A percentile compares a stretch with the other conserved stretches of the same genome.
phyloP scores from a whole-genome alignment of 2,329 filamentous ascomycete species.

The Chaetomiaceae sp. region DNA sequence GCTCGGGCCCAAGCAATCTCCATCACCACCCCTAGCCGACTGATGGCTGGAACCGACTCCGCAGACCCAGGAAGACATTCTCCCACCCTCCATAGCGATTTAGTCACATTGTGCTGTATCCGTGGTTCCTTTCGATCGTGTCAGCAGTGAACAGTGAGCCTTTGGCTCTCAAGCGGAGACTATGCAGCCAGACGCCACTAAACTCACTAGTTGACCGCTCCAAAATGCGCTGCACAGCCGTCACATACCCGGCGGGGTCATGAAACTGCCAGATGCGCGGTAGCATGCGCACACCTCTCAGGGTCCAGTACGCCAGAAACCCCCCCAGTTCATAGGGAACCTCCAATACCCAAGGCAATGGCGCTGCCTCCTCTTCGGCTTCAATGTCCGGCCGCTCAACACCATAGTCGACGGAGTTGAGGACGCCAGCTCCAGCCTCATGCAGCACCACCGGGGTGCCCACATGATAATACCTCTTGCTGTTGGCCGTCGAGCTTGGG shows the following conservation, averaged over 20 bases:
- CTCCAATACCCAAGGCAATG: not conserved
- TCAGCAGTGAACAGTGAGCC: too few relatives aligned
- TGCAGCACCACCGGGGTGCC: constrained; percentile 6
- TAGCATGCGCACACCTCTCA: constrained; percentile 1
- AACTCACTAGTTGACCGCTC: not conserved
- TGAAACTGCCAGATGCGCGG: constrained; percentile 1
- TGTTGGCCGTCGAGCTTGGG: not conserved
- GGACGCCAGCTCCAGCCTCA: not conserved
- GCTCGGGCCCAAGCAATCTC: too few relatives aligned
- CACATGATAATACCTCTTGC: constrained; percentile 6
- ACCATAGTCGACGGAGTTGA: not conserved
- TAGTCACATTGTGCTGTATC: not conserved
- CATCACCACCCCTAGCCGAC: too few relatives aligned
- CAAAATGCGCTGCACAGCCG: not conserved
- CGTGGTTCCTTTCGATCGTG: not conserved
- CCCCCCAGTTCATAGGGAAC: constrained; percentile 3
- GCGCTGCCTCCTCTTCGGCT: constrained; percentile 3
- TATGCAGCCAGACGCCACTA: too few relatives aligned
- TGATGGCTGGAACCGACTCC: too few relatives aligned
- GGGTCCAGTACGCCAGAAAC: constrained; percentile 1
- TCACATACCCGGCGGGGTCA: not conserved
- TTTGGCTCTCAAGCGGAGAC: too few relatives aligned
- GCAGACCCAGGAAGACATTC: too few relatives aligned
- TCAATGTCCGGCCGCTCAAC: constrained; percentile 8
- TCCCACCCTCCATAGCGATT: too few relatives aligned